A percentile compares a stretch with the other conserved stretches of the same genome.
These are phyloP conservation scores for Globisporangium cystogenes DNA, from an alignment of 352 stramenopile genomes.

Conservation along the genomic window DNA sequence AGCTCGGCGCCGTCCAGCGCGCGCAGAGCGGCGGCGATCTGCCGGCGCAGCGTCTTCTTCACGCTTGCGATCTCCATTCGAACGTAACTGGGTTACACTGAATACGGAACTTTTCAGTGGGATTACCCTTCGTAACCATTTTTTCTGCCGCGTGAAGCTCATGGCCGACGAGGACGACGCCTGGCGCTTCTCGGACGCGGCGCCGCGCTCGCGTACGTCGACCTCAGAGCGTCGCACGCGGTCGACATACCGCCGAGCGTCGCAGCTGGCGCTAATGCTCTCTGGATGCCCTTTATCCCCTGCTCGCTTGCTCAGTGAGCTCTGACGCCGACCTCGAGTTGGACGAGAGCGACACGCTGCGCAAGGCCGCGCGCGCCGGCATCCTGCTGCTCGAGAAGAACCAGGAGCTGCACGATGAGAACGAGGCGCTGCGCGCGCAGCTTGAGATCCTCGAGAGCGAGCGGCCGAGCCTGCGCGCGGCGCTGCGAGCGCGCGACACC, in stretches of 20 bases:
- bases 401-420: conserved; percentile 56
- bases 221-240: background rate
- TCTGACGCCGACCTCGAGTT: conserved; percentile 35
- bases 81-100: background rate
- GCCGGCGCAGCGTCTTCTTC: conserved; percentile 59
- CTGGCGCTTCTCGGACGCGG: conserved; percentile 4
- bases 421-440: conserved; percentile 49
- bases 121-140: too few species aligned
- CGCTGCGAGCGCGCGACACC: conserved; percentile 29
- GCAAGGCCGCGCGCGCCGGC: conserved; percentile 55
- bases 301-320: conserved; percentile 7
- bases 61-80: conserved; percentile 9
- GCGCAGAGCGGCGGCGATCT: conserved; percentile 39
- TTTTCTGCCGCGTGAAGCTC: conserved; percentile 2
- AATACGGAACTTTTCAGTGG: too few species aligned
- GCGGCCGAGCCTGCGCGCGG: conserved; percentile 31
- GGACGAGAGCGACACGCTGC: conserved; percentile 61
- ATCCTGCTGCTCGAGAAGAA: conserved; percentile 76
- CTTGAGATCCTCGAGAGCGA: conserved; percentile 47
- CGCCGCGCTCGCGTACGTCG: conserved; percentile 12
- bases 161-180: conserved; percentile 5
- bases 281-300: too few species aligned
- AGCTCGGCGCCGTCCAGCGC: conserved; percentile 39
- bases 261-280: too few species aligned
- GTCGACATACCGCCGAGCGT: too few species aligned